Base-by-base conservation (phyloP, 495 filamentous ascomycete genomes). In the Platismatia glauca region DNA sequence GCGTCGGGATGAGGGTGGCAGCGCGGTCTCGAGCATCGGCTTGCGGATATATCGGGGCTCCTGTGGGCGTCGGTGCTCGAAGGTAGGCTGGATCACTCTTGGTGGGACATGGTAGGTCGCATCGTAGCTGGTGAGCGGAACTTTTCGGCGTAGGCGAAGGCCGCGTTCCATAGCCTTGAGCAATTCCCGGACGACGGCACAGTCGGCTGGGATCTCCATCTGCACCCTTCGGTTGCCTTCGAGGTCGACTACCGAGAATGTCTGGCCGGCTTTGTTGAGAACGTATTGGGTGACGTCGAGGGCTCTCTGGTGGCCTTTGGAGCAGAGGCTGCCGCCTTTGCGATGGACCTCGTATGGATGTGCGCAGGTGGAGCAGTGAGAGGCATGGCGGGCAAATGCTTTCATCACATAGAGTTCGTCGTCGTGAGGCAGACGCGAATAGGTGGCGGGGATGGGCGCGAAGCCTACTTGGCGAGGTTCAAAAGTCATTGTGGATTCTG, bases 101-200 rank as follows among this genome's bases (percentile, higher is more conserved):
- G 76, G 70, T 18, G 68, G 39, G 12, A 81, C 59, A 16, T 55
- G 66, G 62, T 81, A 78, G 24, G 72, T 78, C 6, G 63, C 66
- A 62, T 81, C 79, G 67, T 78, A 77, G 70, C 73, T 77, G 64
- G 71, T 66, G 61, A 73, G 38, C 7, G 75, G 68, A 4, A 59
- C 64, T 55, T 69, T 67, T 34, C 67, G 72, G 27, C 70, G 70
- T 15, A 81, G 65, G 29, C 71, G 70, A 39, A 82, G 60, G 16
- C 81, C 81, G 11, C 75, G 69, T 43, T 80, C 78, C 46, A 83
- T 71, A 3, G 79, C 79, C 18, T 75, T 69, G 2, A 84, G 73
- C 18, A 84, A 69, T 8, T 66, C 70, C n/a, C 75, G 77, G 35
- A 75, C 74, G 7, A 68, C 71, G 24, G 52, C 60, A 58, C 70